Evolutionary conservation across 2,329 filamentous ascomycete species (phyloP).

Genomic region (Venturia effusa): DNA sequence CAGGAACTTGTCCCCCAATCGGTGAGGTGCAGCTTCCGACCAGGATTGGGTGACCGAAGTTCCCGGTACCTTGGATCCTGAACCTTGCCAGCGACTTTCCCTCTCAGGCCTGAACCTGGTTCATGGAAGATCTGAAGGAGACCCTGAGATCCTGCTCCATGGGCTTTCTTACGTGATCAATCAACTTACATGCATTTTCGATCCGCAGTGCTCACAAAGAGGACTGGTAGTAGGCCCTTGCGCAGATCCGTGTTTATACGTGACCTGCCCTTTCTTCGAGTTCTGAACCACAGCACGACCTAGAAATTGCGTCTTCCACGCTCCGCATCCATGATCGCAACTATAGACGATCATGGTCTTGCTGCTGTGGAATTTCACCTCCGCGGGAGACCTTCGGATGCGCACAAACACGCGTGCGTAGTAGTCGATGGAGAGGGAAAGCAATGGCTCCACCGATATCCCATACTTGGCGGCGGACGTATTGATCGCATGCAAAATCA

Average conservation of each 20-base stretch:
- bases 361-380: slow-evolving; percentile 81
- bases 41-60: background rate
- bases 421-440: slow-evolving; percentile 93
- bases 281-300: slow-evolving; percentile 55
- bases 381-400: slow-evolving; percentile 65
- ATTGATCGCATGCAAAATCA: slow-evolving; percentile 76
- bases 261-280: slow-evolving; percentile 52
- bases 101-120: background rate
- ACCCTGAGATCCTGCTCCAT: background rate
- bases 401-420: slow-evolving; percentile 85
- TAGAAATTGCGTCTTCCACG: slow-evolving; percentile 75
- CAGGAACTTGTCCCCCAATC: background rate
- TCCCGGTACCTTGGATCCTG: background rate
- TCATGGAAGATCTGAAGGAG: background rate
- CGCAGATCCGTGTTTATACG: slow-evolving; percentile 68
- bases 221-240: slow-evolving; percentile 57
- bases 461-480: slow-evolving; percentile 76
- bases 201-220: slow-evolving; percentile 72
- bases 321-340: slow-evolving; percentile 84
- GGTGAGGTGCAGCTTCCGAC: background rate
- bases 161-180: background rate
- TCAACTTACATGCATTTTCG: slow-evolving; percentile 56
- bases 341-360: slow-evolving; percentile 91
- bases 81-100: background rate
- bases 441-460: slow-evolving; percentile 74